These are phyloP conservation scores for Taiwanofungus camphoratus DNA, from an alignment of 1,284 basidiomycete species.

Conservation along the genomic window DNA sequence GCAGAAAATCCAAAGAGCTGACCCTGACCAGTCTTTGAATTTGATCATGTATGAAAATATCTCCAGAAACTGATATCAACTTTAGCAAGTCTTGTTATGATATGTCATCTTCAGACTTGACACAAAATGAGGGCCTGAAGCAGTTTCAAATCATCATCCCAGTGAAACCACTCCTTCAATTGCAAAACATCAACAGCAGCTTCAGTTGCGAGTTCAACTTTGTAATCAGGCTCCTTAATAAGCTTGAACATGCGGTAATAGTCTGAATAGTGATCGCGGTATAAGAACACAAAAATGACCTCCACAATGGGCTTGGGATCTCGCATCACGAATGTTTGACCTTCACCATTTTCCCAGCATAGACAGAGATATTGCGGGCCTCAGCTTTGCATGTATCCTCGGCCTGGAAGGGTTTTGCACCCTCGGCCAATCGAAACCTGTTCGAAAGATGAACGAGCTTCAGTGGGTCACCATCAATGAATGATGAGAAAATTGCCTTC, in stretches of 20 bases:
- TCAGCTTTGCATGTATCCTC: constrained; percentile 91
- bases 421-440: constrained; percentile 86
- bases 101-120: constrained; percentile 82
- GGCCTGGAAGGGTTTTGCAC: constrained; percentile 70
- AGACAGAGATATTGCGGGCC: constrained; percentile 86
- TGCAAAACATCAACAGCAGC: constrained; percentile 86
- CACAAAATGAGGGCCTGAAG: constrained; percentile 83
- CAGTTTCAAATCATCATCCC: constrained; percentile 81
- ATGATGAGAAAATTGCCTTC: constrained; percentile 91
- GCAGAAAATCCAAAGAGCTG: constrained; percentile 81
- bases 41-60: constrained; percentile 81
- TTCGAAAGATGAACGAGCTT: constrained; percentile 97
- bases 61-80: constrained; percentile 78
- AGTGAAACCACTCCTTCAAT: constrained; percentile 98
- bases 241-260: constrained; percentile 96
- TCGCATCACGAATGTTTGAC: constrained; percentile 86
- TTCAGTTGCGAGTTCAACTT: constrained; percentile 71
- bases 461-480: constrained; percentile 89
- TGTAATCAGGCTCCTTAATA: constrained; percentile 83
- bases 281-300: constrained; percentile 93
- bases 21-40: constrained; percentile 86
- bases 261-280: constrained; percentile 91
- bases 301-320: constrained; percentile 81
- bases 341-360: constrained; percentile 91
- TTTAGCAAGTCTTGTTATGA: constrained; percentile 88